These are phyloP conservation scores for Lecanoromycetidae sp. DNA, from an alignment of 2,329 filamentous ascomycete species.

Conservation along the genomic window DNA sequence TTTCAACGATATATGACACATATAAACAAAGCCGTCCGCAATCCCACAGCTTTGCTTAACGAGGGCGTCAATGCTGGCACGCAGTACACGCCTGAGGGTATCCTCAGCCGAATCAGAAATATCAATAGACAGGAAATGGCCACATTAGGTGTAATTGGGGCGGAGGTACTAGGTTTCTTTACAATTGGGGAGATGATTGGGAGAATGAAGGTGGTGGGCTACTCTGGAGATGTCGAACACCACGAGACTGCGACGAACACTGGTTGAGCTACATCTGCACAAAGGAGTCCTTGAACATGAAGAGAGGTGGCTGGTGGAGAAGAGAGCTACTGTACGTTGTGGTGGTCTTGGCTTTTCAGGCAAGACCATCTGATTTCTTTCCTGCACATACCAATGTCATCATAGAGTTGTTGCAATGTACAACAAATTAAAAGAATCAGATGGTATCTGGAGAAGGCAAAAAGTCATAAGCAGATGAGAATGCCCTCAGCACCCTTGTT, in stretches of 20 bases:
- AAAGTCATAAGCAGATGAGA: too few species aligned
- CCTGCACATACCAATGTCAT: constrained; percentile 15
- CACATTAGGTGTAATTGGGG: constrained; percentile 62
- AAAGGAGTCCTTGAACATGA: too few species aligned
- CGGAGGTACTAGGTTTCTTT: constrained; percentile 93
- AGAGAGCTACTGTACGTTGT: neutral
- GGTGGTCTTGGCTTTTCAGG: neutral
- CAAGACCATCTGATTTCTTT: neutral
- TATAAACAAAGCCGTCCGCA: constrained; percentile 56
- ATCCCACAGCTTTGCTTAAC: constrained; percentile 48
- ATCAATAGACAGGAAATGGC: constrained; percentile 59
- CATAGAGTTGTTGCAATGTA: constrained; percentile 16
- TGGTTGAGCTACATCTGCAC: too few species aligned
- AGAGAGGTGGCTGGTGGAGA: too few species aligned
- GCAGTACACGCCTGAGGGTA: constrained; percentile 43
- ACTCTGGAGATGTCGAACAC: constrained; percentile 56
- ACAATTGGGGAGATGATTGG: constrained; percentile 95
- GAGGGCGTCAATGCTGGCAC: constrained; percentile 33
- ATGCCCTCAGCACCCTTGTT: too few species aligned
- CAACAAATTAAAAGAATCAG: constrained; percentile 11
- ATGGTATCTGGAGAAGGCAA: too few species aligned
- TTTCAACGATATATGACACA: constrained; percentile 82
- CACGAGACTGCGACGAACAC: constrained; percentile 11
- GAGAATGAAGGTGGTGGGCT: constrained; percentile 87
- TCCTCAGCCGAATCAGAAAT: constrained; percentile 52